Evolutionary conservation across 202 grass and related monocot species (phyloP).

Genomic region (Tripidium arundinaceum): DNA sequence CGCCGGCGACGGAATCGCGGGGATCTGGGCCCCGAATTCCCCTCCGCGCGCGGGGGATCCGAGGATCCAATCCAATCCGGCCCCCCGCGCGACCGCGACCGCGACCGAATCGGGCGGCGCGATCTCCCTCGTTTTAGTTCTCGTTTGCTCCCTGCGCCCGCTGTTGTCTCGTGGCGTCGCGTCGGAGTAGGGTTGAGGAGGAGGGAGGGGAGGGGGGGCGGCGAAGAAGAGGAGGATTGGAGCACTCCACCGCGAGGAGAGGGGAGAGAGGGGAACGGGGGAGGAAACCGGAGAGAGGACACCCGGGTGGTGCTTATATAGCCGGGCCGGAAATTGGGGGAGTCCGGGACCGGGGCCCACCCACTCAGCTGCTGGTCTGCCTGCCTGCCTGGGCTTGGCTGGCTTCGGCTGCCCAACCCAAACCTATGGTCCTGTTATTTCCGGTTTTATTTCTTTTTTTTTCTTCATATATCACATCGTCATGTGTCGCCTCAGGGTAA

Average conservation of each 20-base stretch:
- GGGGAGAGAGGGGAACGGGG: not conserved
- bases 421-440: constrained; percentile 20
- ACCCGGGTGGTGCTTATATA: constrained; percentile 30
- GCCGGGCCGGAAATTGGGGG: not conserved
- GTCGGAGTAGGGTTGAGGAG: constrained; percentile 35
- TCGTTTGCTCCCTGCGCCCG: not conserved
- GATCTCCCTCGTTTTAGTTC: constrained; percentile 26
- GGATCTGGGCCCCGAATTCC: constrained; percentile 44
- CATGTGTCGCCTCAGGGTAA: too few species aligned
- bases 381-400: not conserved
- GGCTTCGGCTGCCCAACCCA: not conserved
- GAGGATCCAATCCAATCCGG: constrained; percentile 25
- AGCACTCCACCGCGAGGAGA: constrained; percentile 3
- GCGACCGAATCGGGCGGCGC: constrained; percentile 23
- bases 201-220: not conserved
- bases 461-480: too few species aligned
- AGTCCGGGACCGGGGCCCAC: not conserved
- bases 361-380: not conserved
- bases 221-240: not conserved
- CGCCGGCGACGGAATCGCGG: constrained; percentile 43
- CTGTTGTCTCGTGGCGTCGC: not conserved
- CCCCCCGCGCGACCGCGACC: not conserved
- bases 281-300: constrained; percentile 10
- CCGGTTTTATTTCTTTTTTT: not conserved
- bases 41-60: constrained; percentile 32